A percentile compares a stretch with the other conserved stretches of the same genome.
phyloP scores from a whole-genome alignment of 2,329 filamentous ascomycete species.

The Colletotrichum nymphaeae region DNA sequence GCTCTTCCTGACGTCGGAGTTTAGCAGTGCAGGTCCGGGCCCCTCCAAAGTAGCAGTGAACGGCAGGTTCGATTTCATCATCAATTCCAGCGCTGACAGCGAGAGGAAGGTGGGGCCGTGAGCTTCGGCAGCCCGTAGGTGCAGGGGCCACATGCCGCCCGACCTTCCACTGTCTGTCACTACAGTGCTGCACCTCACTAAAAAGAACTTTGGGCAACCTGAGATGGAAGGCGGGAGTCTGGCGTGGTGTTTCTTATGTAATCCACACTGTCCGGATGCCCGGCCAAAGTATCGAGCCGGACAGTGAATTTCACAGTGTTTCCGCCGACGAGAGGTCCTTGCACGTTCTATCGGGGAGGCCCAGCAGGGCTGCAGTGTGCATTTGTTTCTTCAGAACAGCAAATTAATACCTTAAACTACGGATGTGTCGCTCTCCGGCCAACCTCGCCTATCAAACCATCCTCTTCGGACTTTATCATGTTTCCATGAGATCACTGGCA shows the following conservation, averaged over 20 bases:
- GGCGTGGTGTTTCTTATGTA: not conserved
- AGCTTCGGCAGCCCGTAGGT: not conserved
- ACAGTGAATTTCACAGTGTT: not conserved
- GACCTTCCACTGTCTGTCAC: not conserved
- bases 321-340: not conserved
- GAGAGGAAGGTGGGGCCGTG: not conserved
- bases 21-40: conserved; percentile 29
- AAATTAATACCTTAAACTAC: not conserved
- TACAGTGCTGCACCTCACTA: not conserved
- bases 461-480: not conserved
- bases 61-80: conserved; percentile 23
- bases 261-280: not conserved
- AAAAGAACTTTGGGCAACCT: not conserved
- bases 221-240: no score
- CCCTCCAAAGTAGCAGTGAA: not conserved
- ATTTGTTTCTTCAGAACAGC: not conserved
- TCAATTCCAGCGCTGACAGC: conserved; percentile 11
- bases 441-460: not conserved
- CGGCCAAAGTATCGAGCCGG: not conserved
- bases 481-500: not conserved
- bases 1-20: conserved; percentile 27
- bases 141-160: not conserved
- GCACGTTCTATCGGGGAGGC: not conserved
- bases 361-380: not conserved
- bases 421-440: conserved; percentile 1